Evolutionary conservation across 805 yeast species (phyloP), one percentile per base, ranked within the genome.

Genomic region (Suhomyces xylopsoci): DNA sequence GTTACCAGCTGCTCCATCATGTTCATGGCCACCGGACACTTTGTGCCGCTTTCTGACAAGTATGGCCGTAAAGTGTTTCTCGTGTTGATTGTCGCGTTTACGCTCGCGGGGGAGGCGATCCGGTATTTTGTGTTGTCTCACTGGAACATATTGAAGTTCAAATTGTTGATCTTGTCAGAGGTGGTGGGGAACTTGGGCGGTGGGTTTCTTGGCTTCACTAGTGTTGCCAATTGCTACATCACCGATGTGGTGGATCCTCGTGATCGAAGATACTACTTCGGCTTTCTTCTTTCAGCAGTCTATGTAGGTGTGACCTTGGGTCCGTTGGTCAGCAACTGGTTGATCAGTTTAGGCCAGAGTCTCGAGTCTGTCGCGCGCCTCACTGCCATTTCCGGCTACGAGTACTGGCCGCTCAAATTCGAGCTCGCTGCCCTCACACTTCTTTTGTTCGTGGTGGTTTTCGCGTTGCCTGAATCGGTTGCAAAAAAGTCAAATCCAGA

Each of bases 191-290:
- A 83, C 24, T 49, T 79, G 3, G 80, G 85, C n/a, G 97, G 97
- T 22, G 87, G 90, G 0, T 48, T 79, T 7, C 67, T 82, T 54
- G 76, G 84, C 5, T 60, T 85, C 32, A 61, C 87, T 48, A 81
- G 86, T 8, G 69, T 87, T 28, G 71, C 82, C 10, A 85, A 85
- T 62, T 81, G 92, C 54, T 90, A 89, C 62, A 77, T 88, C 15
- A 75, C 90, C 3, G 97, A 90, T 69, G 82, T 89, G 40, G 84
- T 84, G 6, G 85, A 83, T 19, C 79, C 88, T 0, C 76, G 73
- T 32, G 75, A 80, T 51, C 71, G 96, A 55, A 78, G 82, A 22
- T 76, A 80, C 50, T 73, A 79, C 19, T 71, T 88, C 57, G 89
- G 92, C 10, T 69, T 82, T 26, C 70, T 81, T 24, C 73, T 80